Base-by-base conservation (phyloP, 148 eudicot genomes). In the Fagopyrum esculentum region DNA sequence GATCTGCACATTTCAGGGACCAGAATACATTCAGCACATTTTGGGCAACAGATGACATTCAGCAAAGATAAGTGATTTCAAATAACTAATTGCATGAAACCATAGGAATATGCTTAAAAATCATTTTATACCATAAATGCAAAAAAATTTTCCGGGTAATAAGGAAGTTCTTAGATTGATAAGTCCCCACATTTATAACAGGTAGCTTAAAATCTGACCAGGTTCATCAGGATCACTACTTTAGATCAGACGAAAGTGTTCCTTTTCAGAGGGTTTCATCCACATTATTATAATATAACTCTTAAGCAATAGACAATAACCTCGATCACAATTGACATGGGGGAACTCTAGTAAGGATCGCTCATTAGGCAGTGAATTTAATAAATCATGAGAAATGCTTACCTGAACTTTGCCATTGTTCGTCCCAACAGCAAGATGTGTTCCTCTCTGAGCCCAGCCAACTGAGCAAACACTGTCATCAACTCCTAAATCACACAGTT, bases 391-490 rank as follows among this genome's bases (percentile, higher is more conserved):
- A 51, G 59, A 73, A 6, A 19, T 29, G 2, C 47, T 57, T 64
- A 91, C 96, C 88, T 90, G 98, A 72, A 92, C 85, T 80, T 88
- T 88, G 48, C 98, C 96, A 72, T 77, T 80, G 82, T 83, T 86
- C 16, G 93, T 89, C 73, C 98, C 96, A 74, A 92, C 86, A 57
- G 97, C 97, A 60, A 92, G 87, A 81, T 87, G 91, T 17, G 93
- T 85, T 63, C 97, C 93, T 6, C 93, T 87, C 75, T 90, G 91
- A 72, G 98, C 96, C 98, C 96, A 93, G 69, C 93, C 96, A 64
- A 93, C 98, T 15, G 96, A 93, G 80, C 98, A 89, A 6, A 93
- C 96, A 75, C 86, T 90, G 76, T 93, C 96, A 76, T 93, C 98
- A 66, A 75, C 50, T 63, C 98, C 98, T 83, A 93, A 81, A 66